Percentiles rank a stretch among this genome's conserved stretches.
Evolutionary conservation across 768 basidiomycete species (phyloP).

Genomic region (Psilocybe azurescens): DNA sequence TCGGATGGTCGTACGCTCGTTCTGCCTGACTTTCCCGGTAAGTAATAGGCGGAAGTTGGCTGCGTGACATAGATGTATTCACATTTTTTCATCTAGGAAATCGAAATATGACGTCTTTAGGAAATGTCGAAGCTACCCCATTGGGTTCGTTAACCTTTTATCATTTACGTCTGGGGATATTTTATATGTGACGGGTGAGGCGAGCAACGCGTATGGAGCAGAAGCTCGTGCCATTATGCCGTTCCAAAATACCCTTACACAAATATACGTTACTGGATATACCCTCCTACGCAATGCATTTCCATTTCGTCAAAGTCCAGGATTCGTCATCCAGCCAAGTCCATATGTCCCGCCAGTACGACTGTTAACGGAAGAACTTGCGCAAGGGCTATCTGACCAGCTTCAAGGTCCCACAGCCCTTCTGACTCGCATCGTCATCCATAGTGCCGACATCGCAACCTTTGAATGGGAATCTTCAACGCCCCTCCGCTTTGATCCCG

Average conservation of each 20-base stretch:
- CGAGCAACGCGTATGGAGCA: conserved; percentile 50
- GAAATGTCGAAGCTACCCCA: conserved; percentile 64
- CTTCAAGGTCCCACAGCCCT: conserved; percentile 32
- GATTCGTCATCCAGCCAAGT: conserved; percentile 30
- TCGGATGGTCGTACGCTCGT: conserved; percentile 59
- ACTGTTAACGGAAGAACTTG: conserved; percentile 52
- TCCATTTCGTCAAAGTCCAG: conserved; percentile 50
- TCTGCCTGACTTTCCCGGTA: conserved; percentile 66
- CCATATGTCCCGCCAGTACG: conserved; percentile 66
- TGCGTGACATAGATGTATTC: background rate
- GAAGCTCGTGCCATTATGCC: conserved; percentile 61
- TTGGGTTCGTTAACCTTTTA: conserved; percentile 61
- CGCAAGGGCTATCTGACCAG: conserved; percentile 31
- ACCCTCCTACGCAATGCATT: conserved; percentile 57
- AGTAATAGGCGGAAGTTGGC: conserved; percentile 15
- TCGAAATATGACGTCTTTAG: conserved; percentile 66
- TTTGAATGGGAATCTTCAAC: conserved; percentile 51
- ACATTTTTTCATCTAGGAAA: conserved; percentile 49
- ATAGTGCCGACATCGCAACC: conserved; percentile 53
- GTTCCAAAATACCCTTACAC: conserved; percentile 53
- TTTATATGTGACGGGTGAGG: conserved; percentile 65
- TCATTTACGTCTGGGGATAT: conserved; percentile 60
- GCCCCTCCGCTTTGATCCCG: conserved; percentile 41
- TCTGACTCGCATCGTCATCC: conserved; percentile 45
- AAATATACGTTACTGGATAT: conserved; percentile 55